Evolutionary conservation across 1,284 basidiomycete species (phyloP), one percentile per base, ranked within the genome.

Genomic region (Sporisorium reilianum): DNA sequence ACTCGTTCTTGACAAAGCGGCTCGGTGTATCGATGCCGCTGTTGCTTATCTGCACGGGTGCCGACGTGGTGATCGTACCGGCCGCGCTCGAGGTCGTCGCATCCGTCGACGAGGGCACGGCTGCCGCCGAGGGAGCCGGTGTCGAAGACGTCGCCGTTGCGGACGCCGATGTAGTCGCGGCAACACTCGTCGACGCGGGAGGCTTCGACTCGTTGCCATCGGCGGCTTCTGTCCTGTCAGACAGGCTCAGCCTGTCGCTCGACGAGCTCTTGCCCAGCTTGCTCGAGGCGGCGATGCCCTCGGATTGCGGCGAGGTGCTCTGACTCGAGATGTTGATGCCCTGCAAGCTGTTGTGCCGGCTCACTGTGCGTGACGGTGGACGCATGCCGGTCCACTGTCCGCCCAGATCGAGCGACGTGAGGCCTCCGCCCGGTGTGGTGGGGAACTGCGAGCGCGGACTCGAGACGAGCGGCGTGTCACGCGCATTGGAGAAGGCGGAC

Each of bases 401-500:
- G 16, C 72, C 66, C n/a, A 75, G 56, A 38, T 75, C 72, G 20
- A 75, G 48, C 45, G 66, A 74, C 9, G 65, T 11, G 16, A 74
- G 41, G 5, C 71, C 60, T 3, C 71, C 71, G 14, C 67, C 70
- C 4, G 66, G 58, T 20, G 63, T 68, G 16, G 55, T 60, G 2
- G 73, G 67, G 36, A 68, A 7, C 9, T 63, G 50, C 10, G 71
- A 58, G 12, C 80, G 68, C 16, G 80, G 79, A 57, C 77, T 80
- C 23, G 81, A 78, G 32, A 78, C 74, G 51, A 77, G 78, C 22
- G 81, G 81, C 41, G 80, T 83, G 46, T 83, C 81, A 26, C 81
- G 75, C 2, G 81, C 81, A 42, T 82, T 82, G 20, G 81, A 83
- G 28, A 83, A 83, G 14, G 81, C 80, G n/a, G 75, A 78, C n/a